These are phyloP conservation scores for Skeletonema tropicum DNA, from an alignment of 108 stramenopile genomes.

Conservation along the genomic window DNA sequence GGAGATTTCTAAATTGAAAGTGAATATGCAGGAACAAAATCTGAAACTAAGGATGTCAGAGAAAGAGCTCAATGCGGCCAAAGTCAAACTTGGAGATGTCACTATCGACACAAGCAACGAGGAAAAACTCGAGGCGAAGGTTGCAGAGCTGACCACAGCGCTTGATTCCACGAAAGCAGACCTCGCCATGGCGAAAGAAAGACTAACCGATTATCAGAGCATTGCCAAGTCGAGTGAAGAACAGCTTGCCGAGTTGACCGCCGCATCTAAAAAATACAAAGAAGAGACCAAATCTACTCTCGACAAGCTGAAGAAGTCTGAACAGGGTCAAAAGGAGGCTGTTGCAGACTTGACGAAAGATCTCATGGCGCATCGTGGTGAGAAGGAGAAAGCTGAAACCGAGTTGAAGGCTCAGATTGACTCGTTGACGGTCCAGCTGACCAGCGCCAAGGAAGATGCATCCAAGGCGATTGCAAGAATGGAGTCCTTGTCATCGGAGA, in stretches of 20 bases:
- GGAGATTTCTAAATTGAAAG: slow-evolving; percentile 49
- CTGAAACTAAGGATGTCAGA: slow-evolving; percentile 46
- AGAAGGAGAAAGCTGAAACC: slow-evolving; percentile 64
- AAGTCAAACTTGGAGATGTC: slow-evolving; percentile 41
- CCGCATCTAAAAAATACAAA: slow-evolving; percentile 64
- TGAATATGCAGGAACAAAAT: slow-evolving; percentile 52
- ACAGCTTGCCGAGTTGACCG: slow-evolving; percentile 63
- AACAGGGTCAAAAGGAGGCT: slow-evolving; percentile 59
- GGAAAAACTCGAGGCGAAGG: slow-evolving; percentile 54
- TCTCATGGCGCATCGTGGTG: slow-evolving; percentile 67
- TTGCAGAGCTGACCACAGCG: slow-evolving; percentile 58
- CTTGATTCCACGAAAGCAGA: slow-evolving; percentile 69
- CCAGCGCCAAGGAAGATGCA: slow-evolving; percentile 56
- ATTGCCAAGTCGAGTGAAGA: slow-evolving; percentile 79
- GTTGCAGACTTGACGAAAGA: slow-evolving; percentile 80
- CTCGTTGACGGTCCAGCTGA: slow-evolving; percentile 48
- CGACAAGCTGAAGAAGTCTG: slow-evolving; percentile 56
- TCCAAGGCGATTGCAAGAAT: slow-evolving; percentile 50
- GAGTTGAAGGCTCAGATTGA: slow-evolving; percentile 63
- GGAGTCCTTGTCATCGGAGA: slow-evolving; percentile 58
- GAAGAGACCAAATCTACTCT: slow-evolving; percentile 54
- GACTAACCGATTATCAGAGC: slow-evolving; percentile 56
- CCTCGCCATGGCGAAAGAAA: slow-evolving; percentile 51
- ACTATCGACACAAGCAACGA: slow-evolving; percentile 56
- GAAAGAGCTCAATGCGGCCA: slow-evolving; percentile 53